Base-by-base conservation (phyloP, 2,329 filamentous ascomycete species). In the Aspergillus sp. region DNA sequence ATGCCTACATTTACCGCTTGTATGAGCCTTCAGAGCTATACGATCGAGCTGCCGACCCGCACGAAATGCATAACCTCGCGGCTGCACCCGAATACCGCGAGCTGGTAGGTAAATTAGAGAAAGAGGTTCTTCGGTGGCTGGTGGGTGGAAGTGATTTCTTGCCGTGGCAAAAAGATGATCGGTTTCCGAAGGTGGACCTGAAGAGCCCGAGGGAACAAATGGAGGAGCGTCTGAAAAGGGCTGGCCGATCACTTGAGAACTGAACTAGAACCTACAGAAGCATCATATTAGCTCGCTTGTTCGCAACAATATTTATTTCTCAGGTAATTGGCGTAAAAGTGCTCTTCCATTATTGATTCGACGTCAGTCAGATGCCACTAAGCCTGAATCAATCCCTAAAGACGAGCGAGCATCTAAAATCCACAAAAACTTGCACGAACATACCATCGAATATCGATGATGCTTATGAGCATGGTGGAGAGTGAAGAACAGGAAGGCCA, bases 1-100 rank as follows among this genome's bases (percentile, higher is more conserved):
- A 76, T 75, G 79, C 79, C 0, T 83, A 75, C 47, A 68, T 83
- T 0, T 83, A 83, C 54, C 72, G 80, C 1, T 64, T 82, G 2
- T 83, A 83, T 56, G 81, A 83, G 62, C 74, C 77, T 0, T 66
- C 73, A 0, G 81, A 83, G 73, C 67, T 83, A 15, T 83, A 83
- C 58, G 66, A 76, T 57, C 75, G 78, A 0, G 50, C 63, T 0
- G 59, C 71, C 1, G 80, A 82, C 52, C 74, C 74, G 17, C 46
- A 52, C 7, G 56, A 59, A 34, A 52, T 59, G 56, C 56, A 47
- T 25, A 59, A 59, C 25, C 0, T 68, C 75, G 6, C 80, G 80
- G 71, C 59, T 76, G 48, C 64, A 61, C 50, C 49, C 31, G 53
- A 47, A 9, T 38, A 48, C n/a, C 25, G 19, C 43, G 25, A 55